Percentiles rank a stretch among this genome's conserved stretches.
phyloP scores from a whole-genome alignment of 169 alveolate genomes.

The Plasmodium coatneyi region DNA sequence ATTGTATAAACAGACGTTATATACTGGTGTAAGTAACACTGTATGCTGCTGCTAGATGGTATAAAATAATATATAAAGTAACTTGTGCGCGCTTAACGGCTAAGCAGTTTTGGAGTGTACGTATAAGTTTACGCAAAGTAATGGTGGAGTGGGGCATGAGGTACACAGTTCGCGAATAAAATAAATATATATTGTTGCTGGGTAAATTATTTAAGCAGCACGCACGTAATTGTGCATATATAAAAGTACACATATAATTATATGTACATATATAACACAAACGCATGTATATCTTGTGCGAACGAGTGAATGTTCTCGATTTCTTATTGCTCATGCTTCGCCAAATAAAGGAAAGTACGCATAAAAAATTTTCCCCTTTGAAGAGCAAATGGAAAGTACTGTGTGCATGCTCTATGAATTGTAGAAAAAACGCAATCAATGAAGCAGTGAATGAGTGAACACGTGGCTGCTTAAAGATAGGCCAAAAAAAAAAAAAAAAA shows the following conservation, averaged over 20 bases:
- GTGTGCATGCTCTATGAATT: neutral
- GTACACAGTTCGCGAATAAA: neutral
- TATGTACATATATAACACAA: neutral
- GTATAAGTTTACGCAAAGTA: neutral
- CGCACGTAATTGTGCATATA: neutral
- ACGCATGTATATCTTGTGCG: neutral
- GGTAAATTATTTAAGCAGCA: neutral
- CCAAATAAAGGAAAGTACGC: neutral
- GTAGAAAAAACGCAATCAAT: neutral
- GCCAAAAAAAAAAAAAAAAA: neutral
- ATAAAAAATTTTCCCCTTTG: neutral
- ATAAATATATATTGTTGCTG: neutral
- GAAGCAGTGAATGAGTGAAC: neutral
- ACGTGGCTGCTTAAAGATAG: neutral
- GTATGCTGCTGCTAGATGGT: conserved; percentile 1
- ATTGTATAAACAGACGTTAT: neutral
- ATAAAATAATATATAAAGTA: neutral
- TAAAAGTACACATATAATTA: neutral
- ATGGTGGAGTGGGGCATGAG: neutral
- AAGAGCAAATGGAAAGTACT: neutral
- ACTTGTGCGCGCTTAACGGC: neutral
- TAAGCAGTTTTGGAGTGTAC: neutral
- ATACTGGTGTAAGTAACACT: neutral
- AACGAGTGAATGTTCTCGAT: neutral
- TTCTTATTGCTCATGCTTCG: neutral